phyloP scores from a whole-genome alignment of 257 asterid genomes.

The Solanum lycopersicoides region DNA sequence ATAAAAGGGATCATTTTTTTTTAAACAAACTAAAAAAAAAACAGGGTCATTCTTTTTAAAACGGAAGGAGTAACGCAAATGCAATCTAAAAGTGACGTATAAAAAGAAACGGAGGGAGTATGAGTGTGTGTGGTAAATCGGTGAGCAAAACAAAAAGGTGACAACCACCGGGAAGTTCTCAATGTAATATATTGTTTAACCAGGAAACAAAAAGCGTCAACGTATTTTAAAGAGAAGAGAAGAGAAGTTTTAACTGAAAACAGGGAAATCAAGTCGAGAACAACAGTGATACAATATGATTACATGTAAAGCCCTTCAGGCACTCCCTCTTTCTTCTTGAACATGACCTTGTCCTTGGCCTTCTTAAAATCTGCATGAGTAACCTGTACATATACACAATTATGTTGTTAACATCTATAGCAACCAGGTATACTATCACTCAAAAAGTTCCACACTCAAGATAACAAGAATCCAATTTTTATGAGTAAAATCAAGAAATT shows the following conservation, averaged over 20 bases:
- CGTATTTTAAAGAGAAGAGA: background rate
- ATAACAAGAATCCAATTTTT: background rate
- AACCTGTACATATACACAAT: slow-evolving; percentile 11
- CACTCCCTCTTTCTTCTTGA: slow-evolving; percentile 52
- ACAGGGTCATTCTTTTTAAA: too few species aligned
- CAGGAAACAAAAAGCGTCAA: background rate
- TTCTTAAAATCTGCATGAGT: slow-evolving; percentile 42
- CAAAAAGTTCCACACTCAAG: background rate
- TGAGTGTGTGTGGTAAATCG: background rate
- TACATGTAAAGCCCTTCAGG: slow-evolving; percentile 53
- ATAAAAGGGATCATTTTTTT: too few species aligned
- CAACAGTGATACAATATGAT: background rate
- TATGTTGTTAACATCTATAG: background rate
- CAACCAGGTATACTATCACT: background rate
- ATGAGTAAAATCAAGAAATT: background rate
- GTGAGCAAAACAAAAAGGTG: background rate
- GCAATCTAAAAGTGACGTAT: too few species aligned
- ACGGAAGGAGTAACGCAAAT: too few species aligned
- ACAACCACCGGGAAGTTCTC: background rate
- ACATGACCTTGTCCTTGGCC: slow-evolving; percentile 51
- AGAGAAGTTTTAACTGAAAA: background rate
- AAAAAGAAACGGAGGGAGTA: too few species aligned
- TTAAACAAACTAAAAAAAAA: too few species aligned
- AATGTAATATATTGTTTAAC: background rate
- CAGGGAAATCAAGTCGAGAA: background rate